Evolutionary conservation across 1,284 basidiomycete genomes (phyloP).

Genomic region (Phellopilus nigrolimitatus): DNA sequence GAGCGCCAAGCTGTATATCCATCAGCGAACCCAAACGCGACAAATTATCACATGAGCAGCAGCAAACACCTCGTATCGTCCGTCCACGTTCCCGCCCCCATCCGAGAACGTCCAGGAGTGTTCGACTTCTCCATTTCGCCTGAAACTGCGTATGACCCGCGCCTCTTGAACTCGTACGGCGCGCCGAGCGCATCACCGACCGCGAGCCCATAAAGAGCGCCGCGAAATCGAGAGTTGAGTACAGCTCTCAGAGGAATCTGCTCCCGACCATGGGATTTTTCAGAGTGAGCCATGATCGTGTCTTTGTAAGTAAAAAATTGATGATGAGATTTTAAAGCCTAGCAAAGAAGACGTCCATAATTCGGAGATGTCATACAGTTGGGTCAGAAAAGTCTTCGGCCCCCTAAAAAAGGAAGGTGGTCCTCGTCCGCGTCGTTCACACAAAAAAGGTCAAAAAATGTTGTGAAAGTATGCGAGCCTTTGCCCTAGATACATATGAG

Average conservation of each 20-base stretch:
- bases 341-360: no score
- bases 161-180: conserved; percentile 22
- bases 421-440: no score
- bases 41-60: neutral
- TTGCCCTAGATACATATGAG: no score
- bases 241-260: neutral
- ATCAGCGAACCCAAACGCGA: neutral
- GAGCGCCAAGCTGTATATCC: conserved; percentile 11
- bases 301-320: no score
- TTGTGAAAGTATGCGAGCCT: no score
- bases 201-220: conserved; percentile 22
- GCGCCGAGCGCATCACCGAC: conserved; percentile 23
- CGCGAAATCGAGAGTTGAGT: conserved; percentile 19
- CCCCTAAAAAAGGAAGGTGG: no score
- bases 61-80: conserved; percentile 21
- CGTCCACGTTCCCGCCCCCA: conserved; percentile 22
- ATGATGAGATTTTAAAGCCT: no score
- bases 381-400: no score
- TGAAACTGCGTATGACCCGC: conserved; percentile 20
- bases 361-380: no score
- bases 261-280: no score
- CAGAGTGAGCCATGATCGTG: no score
- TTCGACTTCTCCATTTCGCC: conserved; percentile 21
- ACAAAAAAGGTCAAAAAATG: no score
- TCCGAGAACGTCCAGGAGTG: conserved; percentile 17